These are phyloP conservation scores for Tolypocladium amazonense DNA, from an alignment of 2,329 filamentous ascomycete genomes.

Conservation along the genomic window DNA sequence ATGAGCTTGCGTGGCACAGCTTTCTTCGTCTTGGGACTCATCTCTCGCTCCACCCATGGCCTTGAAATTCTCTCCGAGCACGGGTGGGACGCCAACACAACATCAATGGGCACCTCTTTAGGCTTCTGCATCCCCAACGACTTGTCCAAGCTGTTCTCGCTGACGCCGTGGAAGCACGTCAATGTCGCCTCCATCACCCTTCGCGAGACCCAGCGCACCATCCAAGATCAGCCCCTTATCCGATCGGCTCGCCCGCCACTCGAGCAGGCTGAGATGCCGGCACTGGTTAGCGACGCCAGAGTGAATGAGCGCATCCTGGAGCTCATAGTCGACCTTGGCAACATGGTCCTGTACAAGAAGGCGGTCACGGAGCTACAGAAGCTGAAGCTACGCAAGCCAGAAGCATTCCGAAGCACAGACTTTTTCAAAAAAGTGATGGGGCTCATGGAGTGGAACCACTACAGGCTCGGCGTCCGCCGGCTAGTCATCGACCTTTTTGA, in stretches of 20 bases:
- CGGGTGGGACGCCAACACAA: slow-evolving; percentile 89
- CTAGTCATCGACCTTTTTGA: slow-evolving; percentile 94
- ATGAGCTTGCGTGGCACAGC: slow-evolving; percentile 92
- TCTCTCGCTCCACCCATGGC: slow-evolving; percentile 84
- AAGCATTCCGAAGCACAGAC: slow-evolving; percentile 62
- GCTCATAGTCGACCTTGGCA: slow-evolving; percentile 78
- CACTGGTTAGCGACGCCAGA: slow-evolving; percentile 45
- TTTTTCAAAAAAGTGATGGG: slow-evolving; percentile 81
- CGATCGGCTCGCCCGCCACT: slow-evolving; percentile 30
- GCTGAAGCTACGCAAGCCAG: slow-evolving; percentile 64
- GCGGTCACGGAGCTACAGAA: slow-evolving; percentile 72
- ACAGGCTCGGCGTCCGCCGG: slow-evolving; percentile 73
- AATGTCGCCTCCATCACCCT: slow-evolving; percentile 35
- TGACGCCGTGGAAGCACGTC: slow-evolving; percentile 48
- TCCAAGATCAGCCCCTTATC: slow-evolving; percentile 30
- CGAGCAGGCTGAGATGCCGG: slow-evolving; percentile 27
- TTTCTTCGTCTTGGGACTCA: slow-evolving; percentile 88
- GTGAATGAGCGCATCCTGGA: slow-evolving; percentile 75
- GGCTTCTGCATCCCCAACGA: slow-evolving; percentile 80
- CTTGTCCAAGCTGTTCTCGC: slow-evolving; percentile 67
- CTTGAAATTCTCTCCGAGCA: slow-evolving; percentile 82
- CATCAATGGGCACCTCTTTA: slow-evolving; percentile 68
- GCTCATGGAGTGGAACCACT: slow-evolving; percentile 81
- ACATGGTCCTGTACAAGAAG: slow-evolving; percentile 85
- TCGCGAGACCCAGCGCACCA: slow-evolving; percentile 42